Conservation (phyloP, 2,329 filamentous ascomycete species). For the Aspergillus pseudoterreus region DNA sequence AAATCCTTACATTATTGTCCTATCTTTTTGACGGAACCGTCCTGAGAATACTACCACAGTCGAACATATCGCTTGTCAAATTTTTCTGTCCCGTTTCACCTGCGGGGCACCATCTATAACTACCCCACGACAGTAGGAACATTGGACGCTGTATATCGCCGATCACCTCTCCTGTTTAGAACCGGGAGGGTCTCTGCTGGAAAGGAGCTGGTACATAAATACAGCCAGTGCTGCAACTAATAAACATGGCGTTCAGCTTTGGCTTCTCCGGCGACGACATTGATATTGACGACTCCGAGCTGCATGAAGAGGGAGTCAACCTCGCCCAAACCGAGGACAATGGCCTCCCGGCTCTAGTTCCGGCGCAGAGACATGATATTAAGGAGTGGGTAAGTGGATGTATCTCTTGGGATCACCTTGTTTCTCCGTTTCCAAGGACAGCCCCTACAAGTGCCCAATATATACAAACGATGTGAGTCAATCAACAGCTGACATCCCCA, state of each 20-base stretch:
- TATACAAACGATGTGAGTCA: neutral
- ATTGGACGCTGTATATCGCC: no score
- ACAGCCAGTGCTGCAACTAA: neutral
- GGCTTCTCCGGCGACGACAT: constrained; percentile 59
- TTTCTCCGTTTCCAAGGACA: neutral
- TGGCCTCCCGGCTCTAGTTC: constrained; percentile 29
- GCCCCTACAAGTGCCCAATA: neutral
- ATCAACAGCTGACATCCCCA: constrained; percentile 21
- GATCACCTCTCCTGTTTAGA: no score
- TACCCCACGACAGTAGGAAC: no score
- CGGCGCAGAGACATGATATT: constrained; percentile 42
- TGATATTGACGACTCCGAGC: constrained; percentile 42
- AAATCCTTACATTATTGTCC: no score
- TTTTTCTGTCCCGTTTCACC: no score
- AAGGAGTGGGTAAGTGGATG: constrained; percentile 45
- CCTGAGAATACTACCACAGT: no score
- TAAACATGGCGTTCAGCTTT: constrained; percentile 48
- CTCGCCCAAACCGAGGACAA: constrained; percentile 6
- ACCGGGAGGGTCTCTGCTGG: no score
- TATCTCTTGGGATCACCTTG: neutral
- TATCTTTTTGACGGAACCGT: no score
- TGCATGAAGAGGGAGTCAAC: constrained; percentile 15
- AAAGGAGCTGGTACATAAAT: no score
- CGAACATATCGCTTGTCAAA: no score
- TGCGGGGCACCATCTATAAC: no score